Percentiles rank a stretch among this genome's conserved stretches.
Conservation (phyloP, 2,329 filamentous ascomycete genomes). For the Penicillium sp. region DNA sequence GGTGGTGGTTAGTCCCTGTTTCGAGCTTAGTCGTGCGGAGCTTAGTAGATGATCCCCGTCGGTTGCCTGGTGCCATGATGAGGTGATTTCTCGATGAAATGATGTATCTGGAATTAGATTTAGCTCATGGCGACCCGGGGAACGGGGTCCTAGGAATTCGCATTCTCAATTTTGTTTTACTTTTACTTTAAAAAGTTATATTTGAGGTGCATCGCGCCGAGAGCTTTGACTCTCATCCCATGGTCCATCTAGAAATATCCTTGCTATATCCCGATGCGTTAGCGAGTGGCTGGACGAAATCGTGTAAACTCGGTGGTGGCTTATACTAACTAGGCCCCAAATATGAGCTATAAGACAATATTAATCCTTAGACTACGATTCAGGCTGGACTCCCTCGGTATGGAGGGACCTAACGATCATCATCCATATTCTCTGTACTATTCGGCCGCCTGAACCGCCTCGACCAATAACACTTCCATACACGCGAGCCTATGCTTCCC, state of each 20-base stretch:
- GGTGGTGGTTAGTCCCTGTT: background rate
- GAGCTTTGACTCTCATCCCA: background rate
- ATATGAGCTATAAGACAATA: background rate
- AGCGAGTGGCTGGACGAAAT: background rate
- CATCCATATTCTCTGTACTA: background rate
- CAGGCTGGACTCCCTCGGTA: background rate
- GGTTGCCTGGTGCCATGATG: background rate
- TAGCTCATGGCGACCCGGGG: background rate
- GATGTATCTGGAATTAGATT: background rate
- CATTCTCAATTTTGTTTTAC: background rate
- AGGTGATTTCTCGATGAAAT: constrained; percentile 5
- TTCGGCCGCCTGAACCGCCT: background rate
- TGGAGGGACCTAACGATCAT: background rate
- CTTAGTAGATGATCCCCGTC: background rate
- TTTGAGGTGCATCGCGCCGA: background rate
- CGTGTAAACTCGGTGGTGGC: background rate
- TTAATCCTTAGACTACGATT: background rate
- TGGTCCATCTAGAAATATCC: background rate
- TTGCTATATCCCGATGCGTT: background rate
- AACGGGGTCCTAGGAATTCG: background rate
- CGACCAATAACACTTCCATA: background rate
- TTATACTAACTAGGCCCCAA: background rate
- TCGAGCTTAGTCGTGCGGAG: constrained; percentile 1
- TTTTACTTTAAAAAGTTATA: constrained; percentile 4
- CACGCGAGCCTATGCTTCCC: background rate